Evolutionary conservation across 257 asterid species (phyloP).

Genomic region (Scutellaria barbata): DNA sequence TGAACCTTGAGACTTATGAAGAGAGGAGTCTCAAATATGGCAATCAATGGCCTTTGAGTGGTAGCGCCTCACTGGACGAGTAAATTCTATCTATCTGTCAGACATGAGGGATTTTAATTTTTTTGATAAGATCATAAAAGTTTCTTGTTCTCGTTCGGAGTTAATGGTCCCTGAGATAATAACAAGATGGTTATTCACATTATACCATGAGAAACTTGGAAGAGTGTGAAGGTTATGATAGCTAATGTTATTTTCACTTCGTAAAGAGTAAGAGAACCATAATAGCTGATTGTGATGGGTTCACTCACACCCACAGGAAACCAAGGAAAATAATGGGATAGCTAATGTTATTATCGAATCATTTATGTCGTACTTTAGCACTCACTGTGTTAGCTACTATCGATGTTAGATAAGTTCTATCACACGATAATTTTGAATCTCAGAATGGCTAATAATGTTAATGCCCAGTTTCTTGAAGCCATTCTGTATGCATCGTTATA

Average conservation of each 20-base stretch:
- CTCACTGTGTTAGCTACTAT: neutral
- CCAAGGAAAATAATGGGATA: too few species aligned
- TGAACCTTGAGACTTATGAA: slow-evolving; percentile 19
- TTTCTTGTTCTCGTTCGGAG: slow-evolving; percentile 14
- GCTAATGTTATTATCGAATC: too few species aligned
- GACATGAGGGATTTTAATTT: slow-evolving; percentile 21
- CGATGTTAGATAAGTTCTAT: neutral
- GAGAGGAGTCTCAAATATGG: slow-evolving; percentile 5
- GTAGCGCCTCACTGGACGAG: slow-evolving; percentile 18
- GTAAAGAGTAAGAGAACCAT: too few species aligned
- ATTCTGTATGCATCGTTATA: too few species aligned
- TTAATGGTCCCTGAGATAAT: slow-evolving; percentile 5
- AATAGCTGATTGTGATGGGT: too few species aligned
- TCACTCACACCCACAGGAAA: too few species aligned
- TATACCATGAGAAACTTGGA: neutral
- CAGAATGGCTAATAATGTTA: neutral
- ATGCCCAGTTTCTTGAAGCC: too few species aligned
- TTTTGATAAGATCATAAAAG: slow-evolving; percentile 15
- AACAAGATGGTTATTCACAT: neutral
- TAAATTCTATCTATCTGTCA: slow-evolving; percentile 22
- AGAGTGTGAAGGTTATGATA: neutral
- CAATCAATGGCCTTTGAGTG: slow-evolving; percentile 3
- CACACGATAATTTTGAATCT: neutral
- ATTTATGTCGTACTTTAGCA: too few species aligned
- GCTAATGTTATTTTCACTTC: neutral